Percentiles rank a stretch among this genome's conserved stretches.
phyloP scores from a whole-genome alignment of 1,284 basidiomycete genomes.

The Coniferiporia sulphurascens region DNA sequence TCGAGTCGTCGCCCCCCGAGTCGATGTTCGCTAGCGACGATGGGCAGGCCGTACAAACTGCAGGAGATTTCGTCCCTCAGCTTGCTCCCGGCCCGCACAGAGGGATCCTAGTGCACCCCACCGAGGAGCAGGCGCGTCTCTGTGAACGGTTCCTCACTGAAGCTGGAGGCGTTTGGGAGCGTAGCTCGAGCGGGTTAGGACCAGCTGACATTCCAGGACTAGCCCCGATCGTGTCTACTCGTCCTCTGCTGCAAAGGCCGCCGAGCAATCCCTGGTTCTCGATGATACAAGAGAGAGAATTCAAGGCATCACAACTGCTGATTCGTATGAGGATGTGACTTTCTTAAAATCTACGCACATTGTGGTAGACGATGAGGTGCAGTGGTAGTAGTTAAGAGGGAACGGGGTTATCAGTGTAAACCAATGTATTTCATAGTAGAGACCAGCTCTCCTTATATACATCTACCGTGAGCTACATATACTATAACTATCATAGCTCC shows the following conservation, averaged over 20 bases:
- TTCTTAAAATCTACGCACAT: too few species aligned
- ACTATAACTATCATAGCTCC: too few species aligned
- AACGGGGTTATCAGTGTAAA: not conserved
- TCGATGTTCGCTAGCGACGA: too few species aligned
- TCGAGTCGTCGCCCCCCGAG: too few species aligned
- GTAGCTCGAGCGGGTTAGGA: not conserved
- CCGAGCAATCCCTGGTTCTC: not conserved
- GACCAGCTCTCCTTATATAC: too few species aligned
- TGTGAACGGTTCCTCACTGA: not conserved
- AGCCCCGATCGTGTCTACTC: not conserved
- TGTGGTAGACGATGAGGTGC: too few species aligned
- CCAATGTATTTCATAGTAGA: too few species aligned
- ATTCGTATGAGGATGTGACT: not conserved
- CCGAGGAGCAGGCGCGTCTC: not conserved
- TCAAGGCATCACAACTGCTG: not conserved
- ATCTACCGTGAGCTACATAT: too few species aligned
- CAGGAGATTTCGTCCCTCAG: not conserved
- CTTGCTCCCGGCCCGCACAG: not conserved
- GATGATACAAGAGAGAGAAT: not conserved
- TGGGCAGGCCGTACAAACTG: too few species aligned
- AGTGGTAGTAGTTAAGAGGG: too few species aligned
- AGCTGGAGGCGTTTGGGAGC: not conserved
- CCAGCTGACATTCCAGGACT: not conserved
- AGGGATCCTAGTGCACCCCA: not conserved
- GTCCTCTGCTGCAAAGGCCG: not conserved